Percentiles rank a stretch among this genome's conserved stretches.
Evolutionary conservation across 2,329 filamentous ascomycete species (phyloP).

Genomic region (Pestalotiopsis fici): DNA sequence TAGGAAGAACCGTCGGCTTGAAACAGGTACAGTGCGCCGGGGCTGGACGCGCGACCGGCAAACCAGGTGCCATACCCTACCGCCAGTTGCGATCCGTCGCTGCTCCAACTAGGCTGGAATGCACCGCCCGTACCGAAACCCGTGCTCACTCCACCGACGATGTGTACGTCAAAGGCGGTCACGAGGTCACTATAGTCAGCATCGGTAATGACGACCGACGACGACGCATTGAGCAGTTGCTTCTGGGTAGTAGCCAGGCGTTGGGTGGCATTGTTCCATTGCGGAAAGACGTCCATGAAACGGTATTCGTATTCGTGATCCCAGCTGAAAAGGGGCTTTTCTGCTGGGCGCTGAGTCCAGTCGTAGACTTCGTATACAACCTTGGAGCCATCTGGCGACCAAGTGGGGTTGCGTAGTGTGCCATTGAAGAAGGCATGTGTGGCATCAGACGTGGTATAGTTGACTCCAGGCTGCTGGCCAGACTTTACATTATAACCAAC

Average conservation of each 20-base stretch:
- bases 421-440: neutral
- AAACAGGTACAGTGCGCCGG: neutral
- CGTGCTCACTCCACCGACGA: conserved; percentile 25
- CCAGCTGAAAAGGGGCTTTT: conserved; percentile 38
- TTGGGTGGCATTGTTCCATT: conserved; percentile 21
- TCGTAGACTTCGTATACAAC: conserved; percentile 24
- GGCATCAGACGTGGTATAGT: conserved; percentile 18
- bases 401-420: conserved; percentile 20
- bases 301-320: conserved; percentile 41
- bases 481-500: conserved; percentile 29
- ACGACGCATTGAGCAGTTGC: conserved; percentile 34
- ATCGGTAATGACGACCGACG: conserved; percentile 34
- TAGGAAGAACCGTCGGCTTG: neutral
- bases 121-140: conserved; percentile 29
- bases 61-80: conserved; percentile 43
- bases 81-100: conserved; percentile 36
- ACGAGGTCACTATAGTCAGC: conserved; percentile 26
- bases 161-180: conserved; percentile 11
- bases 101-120: conserved; percentile 40
- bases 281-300: conserved; percentile 44
- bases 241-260: conserved; percentile 35
- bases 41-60: conserved; percentile 25
- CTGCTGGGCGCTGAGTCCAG: conserved; percentile 32
- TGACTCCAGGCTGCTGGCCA: conserved; percentile 26
- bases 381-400: conserved; percentile 33